A percentile compares a stretch with the other conserved stretches of the same genome.
Conservation (phyloP, 768 basidiomycete genomes). For the Kondoa malvinella region DNA sequence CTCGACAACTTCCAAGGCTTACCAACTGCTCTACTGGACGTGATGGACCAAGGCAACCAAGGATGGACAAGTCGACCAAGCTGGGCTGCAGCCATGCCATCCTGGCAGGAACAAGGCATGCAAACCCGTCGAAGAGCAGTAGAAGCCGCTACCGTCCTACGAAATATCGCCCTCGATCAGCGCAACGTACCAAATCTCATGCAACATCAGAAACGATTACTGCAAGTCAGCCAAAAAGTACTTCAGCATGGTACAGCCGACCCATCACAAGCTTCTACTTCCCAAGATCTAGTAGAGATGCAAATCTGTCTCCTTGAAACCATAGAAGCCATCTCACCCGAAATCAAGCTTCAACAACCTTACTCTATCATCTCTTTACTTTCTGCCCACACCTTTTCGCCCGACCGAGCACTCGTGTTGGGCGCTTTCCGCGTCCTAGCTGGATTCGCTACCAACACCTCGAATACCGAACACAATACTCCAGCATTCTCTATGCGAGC, state of each 20-base stretch:
- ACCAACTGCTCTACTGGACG: conserved; percentile 59
- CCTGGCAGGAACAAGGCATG: background rate
- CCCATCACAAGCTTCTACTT: conserved; percentile 3
- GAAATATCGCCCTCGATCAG: conserved; percentile 60
- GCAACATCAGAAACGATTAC: conserved; percentile 32
- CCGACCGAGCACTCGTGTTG: conserved; percentile 61
- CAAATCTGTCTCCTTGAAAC: conserved; percentile 31
- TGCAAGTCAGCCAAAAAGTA: conserved; percentile 6
- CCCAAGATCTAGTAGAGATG: conserved; percentile 28
- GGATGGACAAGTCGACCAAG: background rate
- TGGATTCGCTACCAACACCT: conserved; percentile 33
- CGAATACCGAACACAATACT: conserved; percentile 13
- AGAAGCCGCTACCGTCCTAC: conserved; percentile 66
- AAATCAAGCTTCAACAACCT: conserved; percentile 15
- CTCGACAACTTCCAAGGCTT: conserved; percentile 58
- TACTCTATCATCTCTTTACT: conserved; percentile 33
- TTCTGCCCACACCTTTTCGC: conserved; percentile 36
- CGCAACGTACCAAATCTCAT: conserved; percentile 49
- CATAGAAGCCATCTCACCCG: conserved; percentile 27
- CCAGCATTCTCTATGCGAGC: conserved; percentile 21
- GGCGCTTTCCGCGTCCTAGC: conserved; percentile 47
- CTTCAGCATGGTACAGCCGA: background rate
- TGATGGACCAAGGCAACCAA: conserved; percentile 16
- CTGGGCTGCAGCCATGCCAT: background rate
- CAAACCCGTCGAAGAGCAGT: conserved; percentile 46